Evolutionary conservation across 2,329 filamentous ascomycete genomes (phyloP), one percentile per base, ranked within the genome.

Genomic region (Beauveria sp.): DNA sequence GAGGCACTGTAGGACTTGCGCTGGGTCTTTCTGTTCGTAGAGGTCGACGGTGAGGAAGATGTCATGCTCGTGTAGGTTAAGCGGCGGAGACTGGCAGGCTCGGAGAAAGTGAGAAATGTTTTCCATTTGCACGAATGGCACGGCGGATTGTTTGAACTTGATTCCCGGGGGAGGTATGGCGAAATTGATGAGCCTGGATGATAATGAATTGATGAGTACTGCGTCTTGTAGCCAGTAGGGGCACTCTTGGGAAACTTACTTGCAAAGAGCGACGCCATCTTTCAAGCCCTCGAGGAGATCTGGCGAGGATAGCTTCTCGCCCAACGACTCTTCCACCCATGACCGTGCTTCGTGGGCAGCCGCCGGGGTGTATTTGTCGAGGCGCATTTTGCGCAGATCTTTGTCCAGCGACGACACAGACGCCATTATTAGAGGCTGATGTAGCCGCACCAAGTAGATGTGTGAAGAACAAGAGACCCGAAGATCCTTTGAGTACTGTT

Each of bases 51-150:
- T 99, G 64, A 98, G 86, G 77, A 99, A 99, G 67, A 93, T 87
- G 75, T 99, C 95, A 78, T 99, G 95, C 51, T 93, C 88, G 62
- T 91, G 92, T 63, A 99, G 86, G 74, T 88, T 93, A 58, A 99
- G 80, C 0, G 95, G 95, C 28, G 90, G 85, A 56, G 84, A 80
- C 75, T 96, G 90, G 79, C 93, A 96, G 64, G 91, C 92, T 70
- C 85, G 87, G 60, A 99, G 85, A 76, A 97, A 99, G 72, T 96
- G 91, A 5, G 93, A 96, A 71, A 99, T 97, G 73, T 99, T 99
- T 75, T 99, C 95, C 93, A 98, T 98, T 76, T 99, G 95, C 46
- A 98, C 93, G 73, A 99, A 99, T 0, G 95, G 95, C 93, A 98
- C 98, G 46, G 86, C 78, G 1, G 93, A 96, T 71, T 88, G 82